Conservation (phyloP, 2,329 filamentous ascomycete species). For the Helicocarpus griseus region DNA sequence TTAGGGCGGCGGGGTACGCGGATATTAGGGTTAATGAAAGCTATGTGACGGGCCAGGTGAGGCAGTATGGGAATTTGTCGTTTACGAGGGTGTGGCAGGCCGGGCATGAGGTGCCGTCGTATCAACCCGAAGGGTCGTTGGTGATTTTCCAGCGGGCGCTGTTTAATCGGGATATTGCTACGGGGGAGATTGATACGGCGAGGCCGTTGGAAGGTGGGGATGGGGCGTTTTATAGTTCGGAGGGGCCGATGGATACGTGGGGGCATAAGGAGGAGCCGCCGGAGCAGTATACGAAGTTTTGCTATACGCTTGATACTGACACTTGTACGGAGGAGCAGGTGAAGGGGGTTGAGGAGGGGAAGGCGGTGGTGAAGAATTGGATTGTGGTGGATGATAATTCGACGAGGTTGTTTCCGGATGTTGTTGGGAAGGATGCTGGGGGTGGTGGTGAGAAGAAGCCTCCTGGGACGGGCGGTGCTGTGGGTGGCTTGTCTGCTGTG, state of each 20-base stretch:
- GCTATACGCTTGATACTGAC: background rate
- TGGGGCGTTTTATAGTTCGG: constrained; percentile 8
- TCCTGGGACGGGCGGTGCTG: background rate
- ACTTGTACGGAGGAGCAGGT: constrained; percentile 40
- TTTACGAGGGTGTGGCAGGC: constrained; percentile 41
- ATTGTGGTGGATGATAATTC: constrained; percentile 28
- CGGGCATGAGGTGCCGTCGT: constrained; percentile 42
- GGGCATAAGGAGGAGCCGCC: background rate
- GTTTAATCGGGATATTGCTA: constrained; percentile 43
- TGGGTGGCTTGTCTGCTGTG: background rate
- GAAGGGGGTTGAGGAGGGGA: constrained; percentile 33
- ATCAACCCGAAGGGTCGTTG: constrained; percentile 46
- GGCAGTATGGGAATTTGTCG: constrained; percentile 41
- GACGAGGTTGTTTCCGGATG: background rate
- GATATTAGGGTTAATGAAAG: constrained; percentile 31
- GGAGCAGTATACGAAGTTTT: background rate
- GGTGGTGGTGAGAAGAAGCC: background rate
- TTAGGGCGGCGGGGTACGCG: constrained; percentile 43
- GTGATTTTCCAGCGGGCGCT: constrained; percentile 45
- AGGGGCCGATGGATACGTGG: background rate
- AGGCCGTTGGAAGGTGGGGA: background rate
- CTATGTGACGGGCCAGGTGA: constrained; percentile 38
- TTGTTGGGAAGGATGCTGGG: background rate
- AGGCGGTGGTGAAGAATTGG: constrained; percentile 38
- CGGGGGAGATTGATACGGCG: constrained; percentile 36